Base-by-base conservation (phyloP, 2,329 filamentous ascomycete species). In the Cladosporium sp. region DNA sequence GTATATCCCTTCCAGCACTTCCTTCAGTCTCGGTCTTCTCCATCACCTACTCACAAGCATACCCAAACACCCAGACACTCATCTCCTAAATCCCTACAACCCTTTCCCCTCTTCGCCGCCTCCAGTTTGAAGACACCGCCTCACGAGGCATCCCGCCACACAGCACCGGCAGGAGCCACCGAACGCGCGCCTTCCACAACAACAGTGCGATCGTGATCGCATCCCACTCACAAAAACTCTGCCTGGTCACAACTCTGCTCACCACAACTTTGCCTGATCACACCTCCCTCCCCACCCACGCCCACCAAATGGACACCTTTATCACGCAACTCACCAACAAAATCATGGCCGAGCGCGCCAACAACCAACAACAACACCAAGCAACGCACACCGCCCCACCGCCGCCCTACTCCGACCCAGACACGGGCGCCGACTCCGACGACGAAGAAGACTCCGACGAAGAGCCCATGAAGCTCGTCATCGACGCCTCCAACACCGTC, bases 401-500 rank as follows among this genome's bases (percentile, higher is more conserved):
- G 44, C 63, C 63, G 42, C 59, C 60, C 19, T 64, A 63, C 51
- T 58, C 57, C 8, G 61, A 60, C 28, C 52, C 57, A 13, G 58
- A 61, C 19, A 48, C 57, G 1, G 54, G 56, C 13, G 52, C 57
- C 16, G 51, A 59, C 7, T 62, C 67, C 34, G 59, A 63, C 9
- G 57, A 48, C 11, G 60, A 61, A 16, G 50, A 56, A 34, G 56
- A 60, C 33, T 48, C 55, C 9, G 49, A 49, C 11, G 49, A 56
- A 19, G 49, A 57, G 33, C 66, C 75, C 44, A 72, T 80, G 54
- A 69, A 64, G 45, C 64, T 82, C 42, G 68, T 66, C 13, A 75
- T 83, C 66, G 74, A 75, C 58, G 72, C 75, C 13, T 70, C 74
- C 1, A 63, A 81, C 60, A 68, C 60, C 54, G 68, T 82, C 58